Evolutionary conservation across 768 basidiomycete species (phyloP).

Genomic region (Daedaleopsis sinensis): DNA sequence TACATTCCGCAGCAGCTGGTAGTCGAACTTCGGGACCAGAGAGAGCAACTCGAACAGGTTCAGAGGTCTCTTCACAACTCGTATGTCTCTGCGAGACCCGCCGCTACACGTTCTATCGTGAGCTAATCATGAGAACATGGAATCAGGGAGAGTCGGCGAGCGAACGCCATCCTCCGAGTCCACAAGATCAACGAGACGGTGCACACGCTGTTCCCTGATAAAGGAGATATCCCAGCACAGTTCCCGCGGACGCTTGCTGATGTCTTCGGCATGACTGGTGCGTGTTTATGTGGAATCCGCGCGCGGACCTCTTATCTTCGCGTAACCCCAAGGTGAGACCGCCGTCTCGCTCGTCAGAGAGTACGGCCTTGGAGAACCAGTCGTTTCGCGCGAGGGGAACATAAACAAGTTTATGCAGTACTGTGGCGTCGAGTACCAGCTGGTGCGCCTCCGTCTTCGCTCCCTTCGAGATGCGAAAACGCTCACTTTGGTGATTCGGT

Average conservation of each 20-base stretch:
- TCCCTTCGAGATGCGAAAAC: background rate
- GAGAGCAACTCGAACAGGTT: slow-evolving; percentile 48
- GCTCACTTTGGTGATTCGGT: background rate
- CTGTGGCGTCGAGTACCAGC: slow-evolving; percentile 58
- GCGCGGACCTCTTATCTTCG: background rate
- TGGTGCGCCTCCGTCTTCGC: slow-evolving; percentile 40
- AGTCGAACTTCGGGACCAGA: slow-evolving; percentile 47
- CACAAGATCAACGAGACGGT: slow-evolving; percentile 44
- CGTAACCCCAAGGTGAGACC: slow-evolving; percentile 18
- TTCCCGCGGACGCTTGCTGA: slow-evolving; percentile 56
- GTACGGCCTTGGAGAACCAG: slow-evolving; percentile 35
- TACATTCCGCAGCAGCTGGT: slow-evolving; percentile 54
- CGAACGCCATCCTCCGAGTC: slow-evolving; percentile 50
- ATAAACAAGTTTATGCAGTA: slow-evolving; percentile 60
- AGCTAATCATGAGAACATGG: background rate
- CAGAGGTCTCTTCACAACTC: slow-evolving; percentile 45
- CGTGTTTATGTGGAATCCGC: slow-evolving; percentile 17
- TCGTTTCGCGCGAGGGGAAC: slow-evolving; percentile 44
- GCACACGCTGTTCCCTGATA: slow-evolving; percentile 48
- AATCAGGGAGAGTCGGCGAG: slow-evolving; percentile 57
- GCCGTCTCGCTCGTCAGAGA: slow-evolving; percentile 35
- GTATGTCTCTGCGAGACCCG: background rate
- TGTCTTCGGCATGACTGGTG: slow-evolving; percentile 57
- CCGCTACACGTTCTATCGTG: background rate
- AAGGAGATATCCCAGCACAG: slow-evolving; percentile 48